Base-by-base conservation (phyloP, 1,284 basidiomycete species). In the Phellopilus nigrolimitatus region DNA sequence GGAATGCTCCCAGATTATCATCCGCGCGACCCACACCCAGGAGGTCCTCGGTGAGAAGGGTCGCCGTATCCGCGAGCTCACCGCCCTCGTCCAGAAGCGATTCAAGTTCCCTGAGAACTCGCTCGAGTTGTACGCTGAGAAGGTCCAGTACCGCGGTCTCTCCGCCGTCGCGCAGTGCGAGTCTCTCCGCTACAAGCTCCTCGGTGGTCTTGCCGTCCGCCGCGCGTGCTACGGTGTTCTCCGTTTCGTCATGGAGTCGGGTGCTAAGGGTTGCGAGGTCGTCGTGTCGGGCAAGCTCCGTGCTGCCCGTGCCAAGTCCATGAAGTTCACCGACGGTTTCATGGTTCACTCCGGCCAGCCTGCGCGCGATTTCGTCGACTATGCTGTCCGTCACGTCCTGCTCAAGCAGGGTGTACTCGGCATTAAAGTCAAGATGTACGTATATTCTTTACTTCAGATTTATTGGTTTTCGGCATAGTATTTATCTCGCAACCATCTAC, bases 331-430 rank as follows among this genome's bases (percentile, higher is more conserved):
- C 68, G 97, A 99, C 66, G 97, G 97, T 49, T 98, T 97, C 87
- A 98, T 99, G 93, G 95, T 99, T 71, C 97, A 99, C 86, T 98
- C 97, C 61, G 97, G 97, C 83, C 95, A 99, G 77, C 97, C 97
- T 64, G 88, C 85, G 53, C 78, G 86, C 57, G 97, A 99, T 71
- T 99, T 95, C 65, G 94, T 99, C 57, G 95, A 99, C 78, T 84
- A 93, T 66, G 97, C 97, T 57, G 95, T 98, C 66, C 86, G 97
- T 63, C 97, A 99, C 80, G 97, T 99, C 63, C 82, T 99, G 65
- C 86, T 99, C 65, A 89, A 93, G 68, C 97, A 99, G 73, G 97
- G 97, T 87, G 97, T 99, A 56, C 84, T 99, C 61, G 97, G 97
- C 68, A 98, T 99, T 80, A 99, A 99, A 76, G 97, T 99, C 69